These are phyloP conservation scores for Polyporus tsugae DNA, from an alignment of 1,284 basidiomycete genomes.

Conservation along the genomic window DNA sequence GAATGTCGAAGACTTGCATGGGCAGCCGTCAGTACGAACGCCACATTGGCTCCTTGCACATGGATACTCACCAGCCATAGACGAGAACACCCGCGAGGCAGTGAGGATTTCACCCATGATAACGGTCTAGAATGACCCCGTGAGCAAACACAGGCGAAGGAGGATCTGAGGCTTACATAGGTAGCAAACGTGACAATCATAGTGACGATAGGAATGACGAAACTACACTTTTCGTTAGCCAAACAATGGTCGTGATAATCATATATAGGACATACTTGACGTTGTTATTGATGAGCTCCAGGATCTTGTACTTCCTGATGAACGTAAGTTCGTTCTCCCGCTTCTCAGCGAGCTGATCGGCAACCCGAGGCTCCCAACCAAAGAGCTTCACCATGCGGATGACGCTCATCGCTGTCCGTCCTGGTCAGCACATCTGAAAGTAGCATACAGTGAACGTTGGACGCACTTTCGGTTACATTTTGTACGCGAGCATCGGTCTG, in stretches of 20 bases:
- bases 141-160: background rate
- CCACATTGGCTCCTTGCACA: no score
- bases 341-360: conserved; percentile 52
- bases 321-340: conserved; percentile 60
- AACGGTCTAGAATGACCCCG: conserved; percentile 42
- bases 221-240: conserved; percentile 41
- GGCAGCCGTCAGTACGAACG: background rate
- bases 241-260: conserved; percentile 32
- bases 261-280: conserved; percentile 43
- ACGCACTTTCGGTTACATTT: conserved; percentile 54
- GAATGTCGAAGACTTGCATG: conserved; percentile 26
- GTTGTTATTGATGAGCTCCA: conserved; percentile 46
- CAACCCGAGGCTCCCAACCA: conserved; percentile 60
- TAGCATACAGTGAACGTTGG: conserved; percentile 24
- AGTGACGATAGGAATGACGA: conserved; percentile 68
- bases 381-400: conserved; percentile 67
- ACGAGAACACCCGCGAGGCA: conserved; percentile 51
- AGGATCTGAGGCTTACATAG: conserved; percentile 46
- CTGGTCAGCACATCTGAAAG: background rate
- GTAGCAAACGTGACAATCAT: conserved; percentile 78
- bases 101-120: conserved; percentile 45
- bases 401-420: conserved; percentile 43
- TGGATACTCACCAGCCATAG: conserved; percentile 45
- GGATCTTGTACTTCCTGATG: conserved; percentile 52
- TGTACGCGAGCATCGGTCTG: conserved; percentile 59